Percentiles rank a stretch among this genome's conserved stretches.
phyloP scores from a whole-genome alignment of 352 stramenopile species.

The Pythium scleroteichum region DNA sequence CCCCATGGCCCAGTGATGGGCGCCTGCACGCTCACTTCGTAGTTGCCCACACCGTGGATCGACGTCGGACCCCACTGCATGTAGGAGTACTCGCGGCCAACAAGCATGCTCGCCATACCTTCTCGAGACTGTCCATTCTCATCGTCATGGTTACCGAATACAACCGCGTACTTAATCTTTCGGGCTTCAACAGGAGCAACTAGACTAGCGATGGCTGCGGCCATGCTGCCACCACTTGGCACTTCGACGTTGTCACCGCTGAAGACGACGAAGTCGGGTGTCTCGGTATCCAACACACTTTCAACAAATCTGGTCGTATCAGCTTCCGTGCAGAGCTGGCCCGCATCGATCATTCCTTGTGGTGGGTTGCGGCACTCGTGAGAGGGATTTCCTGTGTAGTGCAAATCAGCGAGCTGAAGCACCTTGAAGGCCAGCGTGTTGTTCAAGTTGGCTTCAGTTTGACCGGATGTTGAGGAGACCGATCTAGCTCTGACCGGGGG shows the following conservation, averaged over 20 bases:
- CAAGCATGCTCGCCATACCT: constrained; percentile 38
- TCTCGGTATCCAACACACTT: constrained; percentile 45
- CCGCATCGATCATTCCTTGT: constrained; percentile 7
- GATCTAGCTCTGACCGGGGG: not conserved
- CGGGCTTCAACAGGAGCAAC: constrained; percentile 37
- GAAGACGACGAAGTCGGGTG: constrained; percentile 60
- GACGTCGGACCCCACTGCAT: constrained; percentile 36
- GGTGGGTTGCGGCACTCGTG: constrained; percentile 36
- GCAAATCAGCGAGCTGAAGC: constrained; percentile 56
- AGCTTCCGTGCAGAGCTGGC: constrained; percentile 41
- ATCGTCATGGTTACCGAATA: constrained; percentile 69
- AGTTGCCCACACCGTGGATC: constrained; percentile 54
- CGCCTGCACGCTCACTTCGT: constrained; percentile 45
- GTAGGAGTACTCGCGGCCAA: constrained; percentile 45
- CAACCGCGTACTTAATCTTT: constrained; percentile 50
- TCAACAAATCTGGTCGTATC: constrained; percentile 50
- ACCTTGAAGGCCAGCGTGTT: constrained; percentile 49
- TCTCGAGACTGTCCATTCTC: constrained; percentile 39
- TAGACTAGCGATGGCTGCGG: constrained; percentile 39
- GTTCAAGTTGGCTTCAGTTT: not conserved
- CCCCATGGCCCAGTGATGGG: constrained; percentile 37
- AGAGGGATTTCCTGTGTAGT: constrained; percentile 47
- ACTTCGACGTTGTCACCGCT: constrained; percentile 57
- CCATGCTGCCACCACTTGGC: constrained; percentile 10
- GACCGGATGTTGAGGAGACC: not conserved